Evolutionary conservation across 2,329 filamentous ascomycete species (phyloP), one percentile per base, ranked within the genome.

Genomic region (Rhexocercosporidium sp.): DNA sequence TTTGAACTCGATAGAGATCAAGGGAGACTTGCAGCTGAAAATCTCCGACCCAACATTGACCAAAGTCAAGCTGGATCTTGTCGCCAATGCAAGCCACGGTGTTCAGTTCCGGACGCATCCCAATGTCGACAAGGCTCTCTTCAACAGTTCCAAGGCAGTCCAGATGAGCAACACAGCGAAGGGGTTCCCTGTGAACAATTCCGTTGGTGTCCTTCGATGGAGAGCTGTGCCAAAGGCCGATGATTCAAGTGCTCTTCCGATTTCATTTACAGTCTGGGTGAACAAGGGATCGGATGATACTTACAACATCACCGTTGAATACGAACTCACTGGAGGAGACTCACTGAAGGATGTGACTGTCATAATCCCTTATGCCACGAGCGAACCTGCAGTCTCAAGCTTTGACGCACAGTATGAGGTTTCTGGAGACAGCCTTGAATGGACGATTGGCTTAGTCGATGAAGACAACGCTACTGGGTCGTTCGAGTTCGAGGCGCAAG

Each of bases 221-320:
- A 92, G 94, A 76, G 91, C 93, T 25, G 89, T 90, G 18, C 92
- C 93, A 59, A 94, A 93, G 80, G 85, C 87, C 2, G 94, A 96
- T 72, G 93, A 96, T 74, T 81, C 91, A 41, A 90, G 89, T 69
- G 88, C 94, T 64, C 89, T 96, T 44, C 96, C 96, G 8, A 96
- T 99, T 76, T 96, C 92, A 44, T 98, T 99, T 79, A 97, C 94
- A 1, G 95, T 97, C 44, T 99, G 96, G 96, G 93, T 97, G 68
- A 97, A 97, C 81, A 94, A 94, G 80, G 91, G 92, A 57, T 86
- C 88, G 25, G 88, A 90, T 56, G 88, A 89, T 77, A 94, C 90
- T 75, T 96, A 91, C 80, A 96, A 92, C 71, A 88, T 99, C 77
- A 99, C 95, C 1, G 88, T 98, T 39, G 96, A 98, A 80, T 99